phyloP scores from a whole-genome alignment of 1,284 basidiomycete species.

The Amylostereum areolatum region DNA sequence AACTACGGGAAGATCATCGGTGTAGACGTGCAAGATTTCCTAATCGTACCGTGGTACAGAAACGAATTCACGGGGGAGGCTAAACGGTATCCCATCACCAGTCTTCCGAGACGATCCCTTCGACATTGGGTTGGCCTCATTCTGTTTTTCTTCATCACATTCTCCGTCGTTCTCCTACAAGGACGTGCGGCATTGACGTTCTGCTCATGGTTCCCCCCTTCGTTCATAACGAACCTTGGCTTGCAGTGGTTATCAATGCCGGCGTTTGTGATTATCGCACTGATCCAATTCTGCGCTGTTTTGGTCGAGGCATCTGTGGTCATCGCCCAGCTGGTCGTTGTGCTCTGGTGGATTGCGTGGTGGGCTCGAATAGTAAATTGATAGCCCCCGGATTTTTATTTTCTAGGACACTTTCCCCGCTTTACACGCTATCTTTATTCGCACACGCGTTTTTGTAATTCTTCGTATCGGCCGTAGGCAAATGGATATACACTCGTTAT shows the following conservation, averaged over 20 bases:
- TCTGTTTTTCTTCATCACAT: slow-evolving; percentile 40
- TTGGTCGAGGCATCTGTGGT: slow-evolving; percentile 48
- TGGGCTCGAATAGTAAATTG: slow-evolving; percentile 43
- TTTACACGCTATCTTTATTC: neutral
- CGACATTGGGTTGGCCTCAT: slow-evolving; percentile 62
- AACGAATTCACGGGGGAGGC: slow-evolving; percentile 75
- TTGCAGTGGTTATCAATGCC: slow-evolving; percentile 56
- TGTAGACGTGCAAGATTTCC: slow-evolving; percentile 68
- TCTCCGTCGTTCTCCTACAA: slow-evolving; percentile 46
- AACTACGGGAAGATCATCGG: slow-evolving; percentile 72
- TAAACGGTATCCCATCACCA: slow-evolving; percentile 55
- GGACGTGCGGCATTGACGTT: slow-evolving; percentile 47
- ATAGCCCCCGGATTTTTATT: too few relatives aligned
- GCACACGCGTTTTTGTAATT: slow-evolving; percentile 26
- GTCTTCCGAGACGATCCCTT: slow-evolving; percentile 54
- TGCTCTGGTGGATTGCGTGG: slow-evolving; percentile 71
- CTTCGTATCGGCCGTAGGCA: too few relatives aligned
- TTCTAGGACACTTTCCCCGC: too few relatives aligned
- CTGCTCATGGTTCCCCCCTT: slow-evolving; percentile 41
- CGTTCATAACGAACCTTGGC: slow-evolving; percentile 49
- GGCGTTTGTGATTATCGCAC: slow-evolving; percentile 49
- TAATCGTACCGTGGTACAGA: slow-evolving; percentile 72
- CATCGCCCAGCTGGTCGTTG: slow-evolving; percentile 46
- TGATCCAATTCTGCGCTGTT: slow-evolving; percentile 61
- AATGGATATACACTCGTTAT: too few relatives aligned